Evolutionary conservation across 225 moss, liverwort and hornwort genomes (phyloP).

Genomic region (Polytrichum commune): DNA sequence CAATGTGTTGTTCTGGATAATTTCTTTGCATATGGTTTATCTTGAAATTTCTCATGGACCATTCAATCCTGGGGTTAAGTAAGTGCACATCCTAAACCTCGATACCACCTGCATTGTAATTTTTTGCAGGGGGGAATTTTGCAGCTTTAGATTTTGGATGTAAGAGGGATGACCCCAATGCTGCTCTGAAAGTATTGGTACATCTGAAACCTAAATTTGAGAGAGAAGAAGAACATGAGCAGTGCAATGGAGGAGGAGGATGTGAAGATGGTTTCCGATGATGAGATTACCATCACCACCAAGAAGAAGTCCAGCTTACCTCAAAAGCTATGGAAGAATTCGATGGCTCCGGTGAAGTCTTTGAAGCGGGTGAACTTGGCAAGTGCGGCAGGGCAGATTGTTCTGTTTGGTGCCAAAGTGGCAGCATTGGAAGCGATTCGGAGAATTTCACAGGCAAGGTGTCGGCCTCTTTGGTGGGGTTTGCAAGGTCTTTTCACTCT

Average conservation of each 20-base stretch:
- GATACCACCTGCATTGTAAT: too few relatives aligned
- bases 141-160: too few relatives aligned
- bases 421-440: conserved; percentile 84
- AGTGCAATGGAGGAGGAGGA: not conserved
- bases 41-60: too few relatives aligned
- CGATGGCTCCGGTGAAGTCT: conserved; percentile 70
- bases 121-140: too few relatives aligned
- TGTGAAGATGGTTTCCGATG: too few relatives aligned
- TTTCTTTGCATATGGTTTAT: too few relatives aligned
- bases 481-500: conserved; percentile 92
- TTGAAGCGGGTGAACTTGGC: conserved; percentile 57
- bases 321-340: conserved; percentile 52
- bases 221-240: not conserved
- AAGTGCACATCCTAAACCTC: too few relatives aligned
- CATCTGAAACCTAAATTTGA: not conserved
- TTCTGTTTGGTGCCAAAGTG: conserved; percentile 75
- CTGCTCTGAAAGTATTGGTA: not conserved
- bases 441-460: conserved; percentile 64
- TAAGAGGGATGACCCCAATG: not conserved
- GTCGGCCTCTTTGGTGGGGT: conserved; percentile 95
- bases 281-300: too few relatives aligned
- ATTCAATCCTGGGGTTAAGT: too few relatives aligned
- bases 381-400: conserved; percentile 62
- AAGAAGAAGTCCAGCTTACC: conserved; percentile 38
- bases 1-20: too few relatives aligned